Evolutionary conservation across 2,329 filamentous ascomycete species (phyloP).

Genomic region (Penicillium sp.): DNA sequence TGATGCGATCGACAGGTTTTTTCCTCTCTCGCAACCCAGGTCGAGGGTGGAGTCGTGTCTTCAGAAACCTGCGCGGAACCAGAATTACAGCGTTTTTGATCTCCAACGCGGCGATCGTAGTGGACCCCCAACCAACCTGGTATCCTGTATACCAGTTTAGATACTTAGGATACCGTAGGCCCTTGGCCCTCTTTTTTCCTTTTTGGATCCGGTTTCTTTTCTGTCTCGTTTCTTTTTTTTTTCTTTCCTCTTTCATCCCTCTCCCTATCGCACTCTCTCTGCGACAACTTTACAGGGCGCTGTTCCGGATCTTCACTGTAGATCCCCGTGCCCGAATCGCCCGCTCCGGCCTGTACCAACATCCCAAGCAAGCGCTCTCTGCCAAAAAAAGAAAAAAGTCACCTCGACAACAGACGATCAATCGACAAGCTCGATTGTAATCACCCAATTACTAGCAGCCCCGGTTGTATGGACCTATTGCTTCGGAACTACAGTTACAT

Average conservation of each 20-base stretch:
- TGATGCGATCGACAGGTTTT: constrained; percentile 11
- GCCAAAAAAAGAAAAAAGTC: not conserved
- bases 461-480: not conserved
- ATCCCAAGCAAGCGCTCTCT: not conserved
- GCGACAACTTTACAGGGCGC: not conserved
- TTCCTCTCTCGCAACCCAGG: constrained; percentile 2
- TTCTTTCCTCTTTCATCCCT: constrained; percentile 3
- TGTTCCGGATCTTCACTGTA: constrained; percentile 3
- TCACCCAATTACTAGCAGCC: not conserved
- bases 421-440: not conserved
- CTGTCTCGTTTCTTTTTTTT: constrained; percentile 5
- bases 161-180: not conserved
- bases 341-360: not conserved
- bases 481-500: constrained; percentile 28
- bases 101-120: not conserved
- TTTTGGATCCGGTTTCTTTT: not conserved
- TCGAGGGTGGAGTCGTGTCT: not conserved
- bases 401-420: not conserved
- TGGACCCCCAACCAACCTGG: not conserved
- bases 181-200: not conserved
- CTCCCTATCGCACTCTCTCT: constrained; percentile 1
- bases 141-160: not conserved
- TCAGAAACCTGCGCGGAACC: not conserved
- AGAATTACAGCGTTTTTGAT: not conserved
- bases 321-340: constrained; percentile 4